These are phyloP conservation scores for Aspergillus felis DNA, from an alignment of 2,329 filamentous ascomycete genomes.

Conservation along the genomic window DNA sequence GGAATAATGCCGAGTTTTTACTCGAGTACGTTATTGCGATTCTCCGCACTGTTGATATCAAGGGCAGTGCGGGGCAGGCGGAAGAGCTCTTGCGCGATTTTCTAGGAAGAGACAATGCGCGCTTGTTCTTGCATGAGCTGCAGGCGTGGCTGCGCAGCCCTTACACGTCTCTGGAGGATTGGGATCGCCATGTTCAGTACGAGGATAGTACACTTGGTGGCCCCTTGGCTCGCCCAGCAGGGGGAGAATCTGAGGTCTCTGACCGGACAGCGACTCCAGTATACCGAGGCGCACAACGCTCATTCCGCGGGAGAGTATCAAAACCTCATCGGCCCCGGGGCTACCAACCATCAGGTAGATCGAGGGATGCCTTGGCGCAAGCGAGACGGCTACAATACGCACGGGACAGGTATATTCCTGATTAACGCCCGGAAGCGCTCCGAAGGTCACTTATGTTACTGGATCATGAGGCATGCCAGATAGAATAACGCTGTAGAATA, in stretches of 20 bases:
- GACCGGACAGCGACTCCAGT: constrained; percentile 22
- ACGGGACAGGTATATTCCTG: constrained; percentile 31
- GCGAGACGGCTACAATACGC: constrained; percentile 26
- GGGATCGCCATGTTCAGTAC: constrained; percentile 80
- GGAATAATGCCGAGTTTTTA: constrained; percentile 75
- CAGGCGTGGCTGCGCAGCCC: constrained; percentile 79
- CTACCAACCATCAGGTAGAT: constrained; percentile 6
- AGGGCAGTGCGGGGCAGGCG: constrained; percentile 71
- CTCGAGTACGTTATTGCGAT: constrained; percentile 83
- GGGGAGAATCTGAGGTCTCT: constrained; percentile 3
- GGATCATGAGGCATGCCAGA: constrained; percentile 3
- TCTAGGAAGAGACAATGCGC: constrained; percentile 67
- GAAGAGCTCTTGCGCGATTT: constrained; percentile 77
- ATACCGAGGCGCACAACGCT: constrained; percentile 13
- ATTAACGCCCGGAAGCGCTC: constrained; percentile 14
- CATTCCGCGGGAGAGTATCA: constrained; percentile 20
- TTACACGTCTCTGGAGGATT: constrained; percentile 65
- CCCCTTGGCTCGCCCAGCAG: not conserved
- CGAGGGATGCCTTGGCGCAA: constrained; percentile 15
- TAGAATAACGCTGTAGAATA: constrained; percentile 3
- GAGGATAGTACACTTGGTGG: constrained; percentile 16
- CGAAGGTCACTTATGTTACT: not conserved
- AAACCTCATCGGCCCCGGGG: constrained; percentile 19
- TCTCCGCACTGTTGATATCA: constrained; percentile 76
- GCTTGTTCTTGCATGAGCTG: constrained; percentile 80